These are phyloP conservation scores for Bocquillonia castaneifolia DNA, from an alignment of 441 rosid genomes.

Conservation along the genomic window DNA sequence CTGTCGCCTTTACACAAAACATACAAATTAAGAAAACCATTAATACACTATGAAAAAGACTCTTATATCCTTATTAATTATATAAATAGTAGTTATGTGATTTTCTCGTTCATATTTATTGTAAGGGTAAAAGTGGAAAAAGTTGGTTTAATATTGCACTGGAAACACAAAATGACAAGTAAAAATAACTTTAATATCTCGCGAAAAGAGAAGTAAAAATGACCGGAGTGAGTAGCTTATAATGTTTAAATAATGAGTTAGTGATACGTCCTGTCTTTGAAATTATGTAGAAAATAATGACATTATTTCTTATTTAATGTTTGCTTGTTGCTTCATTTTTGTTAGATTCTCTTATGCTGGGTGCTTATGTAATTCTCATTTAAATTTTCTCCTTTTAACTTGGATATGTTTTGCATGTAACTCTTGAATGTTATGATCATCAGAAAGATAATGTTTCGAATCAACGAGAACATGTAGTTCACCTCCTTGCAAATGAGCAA, in stretches of 20 bases:
- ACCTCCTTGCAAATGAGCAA: constrained; percentile 91
- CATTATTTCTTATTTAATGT: neutral
- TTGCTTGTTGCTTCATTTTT: neutral
- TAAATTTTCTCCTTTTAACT: neutral
- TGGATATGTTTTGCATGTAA: constrained; percentile 13
- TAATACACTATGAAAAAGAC: too few relatives aligned
- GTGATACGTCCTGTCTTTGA: neutral
- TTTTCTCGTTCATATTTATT: too few relatives aligned
- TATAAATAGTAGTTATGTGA: too few relatives aligned
- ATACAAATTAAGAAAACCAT: too few relatives aligned
- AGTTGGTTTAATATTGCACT: too few relatives aligned
- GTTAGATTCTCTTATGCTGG: neutral
- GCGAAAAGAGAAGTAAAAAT: neutral
- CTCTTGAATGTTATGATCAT: constrained; percentile 19
- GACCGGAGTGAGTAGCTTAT: neutral
- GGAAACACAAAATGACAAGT: too few relatives aligned
- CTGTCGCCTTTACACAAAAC: too few relatives aligned
- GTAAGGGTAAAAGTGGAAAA: too few relatives aligned
- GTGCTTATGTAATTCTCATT: neutral
- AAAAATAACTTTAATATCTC: too few relatives aligned
- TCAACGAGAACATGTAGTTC: constrained; percentile 94
- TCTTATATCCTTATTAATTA: too few relatives aligned
- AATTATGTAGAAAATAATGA: neutral
- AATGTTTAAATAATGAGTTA: neutral
- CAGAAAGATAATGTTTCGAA: constrained; percentile 96